Base-by-base conservation (phyloP, 2,329 filamentous ascomycete genomes). In the Colletotrichum sublineola region DNA sequence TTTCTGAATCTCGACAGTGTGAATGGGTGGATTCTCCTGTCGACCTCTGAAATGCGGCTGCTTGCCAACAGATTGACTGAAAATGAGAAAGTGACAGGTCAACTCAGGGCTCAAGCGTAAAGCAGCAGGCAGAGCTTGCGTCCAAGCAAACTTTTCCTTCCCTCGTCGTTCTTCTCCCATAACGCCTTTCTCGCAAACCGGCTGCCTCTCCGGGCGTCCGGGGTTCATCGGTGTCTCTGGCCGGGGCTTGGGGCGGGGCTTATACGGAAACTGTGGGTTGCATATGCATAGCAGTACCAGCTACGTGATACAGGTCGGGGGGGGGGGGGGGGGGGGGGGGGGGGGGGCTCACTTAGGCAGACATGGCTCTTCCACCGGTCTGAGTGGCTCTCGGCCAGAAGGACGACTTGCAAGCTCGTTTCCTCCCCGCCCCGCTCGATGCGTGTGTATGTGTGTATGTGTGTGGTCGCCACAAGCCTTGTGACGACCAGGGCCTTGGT, bases 161-260 rank as follows among this genome's bases (percentile, higher is more conserved):
- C 46, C 46, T 1, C 14, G 46, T 48, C 46, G 7, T n/a, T 24
- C 20, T n/a, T 24, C 46, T 48, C 46, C 46, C 9, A 48, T 5
- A 11, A n/a, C 46, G 46, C 46, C 36, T 42, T 61, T 44, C 36
- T 42, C 57, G 70, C 67, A 70, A 73, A 70, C 70, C 70, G 70
- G 70, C 70, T 73, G 66, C 46, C 46, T 70, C 70, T 73, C 70
- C 70, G 70, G 46, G 66, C 53, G 50, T 42, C 70, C 67, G 70
- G 70, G 63, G 60, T 48, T 61, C 61, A 56, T 63, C 67, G 55
- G 46, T 50, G 46, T 61, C 55, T 42, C 66, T 68, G 31, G 11
- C 60, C 70, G 70, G 66, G 67, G 66, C 44, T 71, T 58, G 42
- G 24, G 57, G 57, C 56, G 56, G 63, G 63, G 63, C 68, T 63